These are phyloP conservation scores for Fusarium sp. DNA, from an alignment of 2,329 filamentous ascomycete species.

Conservation along the genomic window DNA sequence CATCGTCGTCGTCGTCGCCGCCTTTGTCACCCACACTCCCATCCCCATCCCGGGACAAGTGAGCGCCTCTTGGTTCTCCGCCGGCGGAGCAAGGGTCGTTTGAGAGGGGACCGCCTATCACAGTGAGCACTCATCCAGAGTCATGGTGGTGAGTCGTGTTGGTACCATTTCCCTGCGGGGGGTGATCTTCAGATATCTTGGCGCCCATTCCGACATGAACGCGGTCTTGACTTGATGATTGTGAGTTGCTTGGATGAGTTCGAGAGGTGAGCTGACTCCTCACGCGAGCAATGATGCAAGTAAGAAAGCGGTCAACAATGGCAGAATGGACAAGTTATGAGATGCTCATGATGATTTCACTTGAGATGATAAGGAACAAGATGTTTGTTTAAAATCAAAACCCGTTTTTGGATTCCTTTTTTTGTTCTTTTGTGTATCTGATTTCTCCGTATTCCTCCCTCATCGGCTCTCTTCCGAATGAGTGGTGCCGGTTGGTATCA, in stretches of 20 bases:
- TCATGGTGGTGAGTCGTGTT: neutral
- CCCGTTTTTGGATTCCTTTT: constrained; percentile 32
- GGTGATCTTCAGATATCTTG: constrained; percentile 54
- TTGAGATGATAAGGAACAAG: neutral
- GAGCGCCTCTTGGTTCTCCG: constrained; percentile 56
- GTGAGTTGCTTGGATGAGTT: constrained; percentile 3
- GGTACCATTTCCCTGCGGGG: constrained; percentile 49
- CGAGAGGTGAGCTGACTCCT: constrained; percentile 11
- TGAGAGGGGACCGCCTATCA: constrained; percentile 34
- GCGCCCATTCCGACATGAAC: constrained; percentile 54
- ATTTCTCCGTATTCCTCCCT: constrained; percentile 32
- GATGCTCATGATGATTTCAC: constrained; percentile 1
- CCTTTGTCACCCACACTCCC: constrained; percentile 51
- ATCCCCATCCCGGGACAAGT: constrained; percentile 58
- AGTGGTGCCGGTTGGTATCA: constrained; percentile 25
- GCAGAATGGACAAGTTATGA: constrained; percentile 10
- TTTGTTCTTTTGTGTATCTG: constrained; percentile 35
- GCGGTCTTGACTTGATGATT: constrained; percentile 13
- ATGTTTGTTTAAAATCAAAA: constrained; percentile 27
- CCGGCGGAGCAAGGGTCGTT: constrained; percentile 42
- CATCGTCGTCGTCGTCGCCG: constrained; percentile 46
- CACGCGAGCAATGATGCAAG: neutral
- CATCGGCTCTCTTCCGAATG: constrained; percentile 15
- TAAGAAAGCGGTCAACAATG: constrained; percentile 17
- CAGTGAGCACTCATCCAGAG: constrained; percentile 10